Percentiles rank a stretch among this genome's conserved stretches.
Evolutionary conservation across 345 rosid genomes (phyloP).

Genomic region (Rubroshorea leprosula): DNA sequence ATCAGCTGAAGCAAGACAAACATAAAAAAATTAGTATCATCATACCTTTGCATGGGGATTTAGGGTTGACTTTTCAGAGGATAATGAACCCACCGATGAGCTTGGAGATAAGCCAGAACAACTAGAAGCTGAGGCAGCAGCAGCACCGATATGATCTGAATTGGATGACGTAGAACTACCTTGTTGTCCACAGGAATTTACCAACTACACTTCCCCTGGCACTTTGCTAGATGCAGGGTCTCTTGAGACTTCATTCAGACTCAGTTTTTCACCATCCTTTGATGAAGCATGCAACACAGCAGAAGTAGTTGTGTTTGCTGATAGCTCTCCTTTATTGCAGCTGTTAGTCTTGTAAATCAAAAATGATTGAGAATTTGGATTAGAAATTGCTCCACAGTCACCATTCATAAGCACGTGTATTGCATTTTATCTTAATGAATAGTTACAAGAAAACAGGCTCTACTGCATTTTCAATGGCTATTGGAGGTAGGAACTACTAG

Average conservation of each 20-base stretch:
- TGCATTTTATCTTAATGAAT: background rate
- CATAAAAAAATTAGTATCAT: constrained; percentile 17
- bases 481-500: too few species aligned
- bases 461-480: too few species aligned
- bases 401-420: background rate
- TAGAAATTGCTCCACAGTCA: constrained; percentile 11
- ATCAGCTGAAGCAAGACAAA: background rate
- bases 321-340: constrained; percentile 34
- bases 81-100: constrained; percentile 70
- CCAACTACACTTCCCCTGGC: constrained; percentile 31
- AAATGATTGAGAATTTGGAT: constrained; percentile 36
- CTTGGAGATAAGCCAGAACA: constrained; percentile 66
- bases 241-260: constrained; percentile 34
- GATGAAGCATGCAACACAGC: constrained; percentile 14
- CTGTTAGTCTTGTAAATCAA: constrained; percentile 27
- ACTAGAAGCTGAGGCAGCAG: constrained; percentile 38
- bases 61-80: constrained; percentile 66
- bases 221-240: constrained; percentile 31
- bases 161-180: constrained; percentile 56
- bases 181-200: constrained; percentile 37
- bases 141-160: constrained; percentile 43
- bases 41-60: constrained; percentile 74
- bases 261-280: constrained; percentile 40
- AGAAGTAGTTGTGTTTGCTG: constrained; percentile 30
- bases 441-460: background rate